Conservation (phyloP, 1,139 yeast genomes). For the Geotrichum restrictum region DNA sequence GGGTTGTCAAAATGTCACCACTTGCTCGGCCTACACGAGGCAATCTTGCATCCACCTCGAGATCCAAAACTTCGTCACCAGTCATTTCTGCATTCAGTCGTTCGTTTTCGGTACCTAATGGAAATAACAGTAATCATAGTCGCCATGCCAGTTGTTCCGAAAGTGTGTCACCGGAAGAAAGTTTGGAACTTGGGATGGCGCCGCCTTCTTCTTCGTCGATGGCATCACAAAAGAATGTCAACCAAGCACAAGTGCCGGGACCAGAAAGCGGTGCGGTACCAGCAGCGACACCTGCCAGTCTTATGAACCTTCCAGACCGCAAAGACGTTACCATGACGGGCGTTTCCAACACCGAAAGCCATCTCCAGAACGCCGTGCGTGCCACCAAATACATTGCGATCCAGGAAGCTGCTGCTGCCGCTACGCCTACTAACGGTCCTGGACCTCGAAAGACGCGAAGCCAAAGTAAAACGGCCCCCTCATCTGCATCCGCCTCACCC, state of each 20-base stretch:
- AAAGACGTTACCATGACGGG: constrained; percentile 21
- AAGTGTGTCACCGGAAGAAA: constrained; percentile 25
- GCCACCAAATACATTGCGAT: constrained; percentile 29
- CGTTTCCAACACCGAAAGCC: constrained; percentile 26
- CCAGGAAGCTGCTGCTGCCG: constrained; percentile 4
- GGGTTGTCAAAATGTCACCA: constrained; percentile 30
- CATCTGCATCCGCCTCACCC: constrained; percentile 2
- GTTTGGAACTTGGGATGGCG: constrained; percentile 29
- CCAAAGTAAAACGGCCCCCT: constrained; percentile 2
- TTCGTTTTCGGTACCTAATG: constrained; percentile 9
- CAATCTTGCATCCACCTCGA: background rate
- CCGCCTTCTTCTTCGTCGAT: constrained; percentile 26
- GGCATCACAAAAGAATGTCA: too few relatives aligned
- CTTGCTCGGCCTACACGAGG: constrained; percentile 24
- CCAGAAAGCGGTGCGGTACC: constrained; percentile 12
- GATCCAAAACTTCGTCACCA: constrained; percentile 25
- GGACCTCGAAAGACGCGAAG: constrained; percentile 3
- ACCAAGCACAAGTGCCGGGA: background rate
- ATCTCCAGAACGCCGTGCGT: constrained; percentile 29
- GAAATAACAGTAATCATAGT: too few relatives aligned
- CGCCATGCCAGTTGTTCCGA: constrained; percentile 22
- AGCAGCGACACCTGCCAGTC: constrained; percentile 43
- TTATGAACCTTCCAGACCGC: constrained; percentile 40
- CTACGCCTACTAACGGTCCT: background rate
- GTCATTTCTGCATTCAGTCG: constrained; percentile 18